Evolutionary conservation across 2,329 filamentous ascomycete genomes (phyloP).

Genomic region (Ophiognomonia clavigignenti-juglandacearum): DNA sequence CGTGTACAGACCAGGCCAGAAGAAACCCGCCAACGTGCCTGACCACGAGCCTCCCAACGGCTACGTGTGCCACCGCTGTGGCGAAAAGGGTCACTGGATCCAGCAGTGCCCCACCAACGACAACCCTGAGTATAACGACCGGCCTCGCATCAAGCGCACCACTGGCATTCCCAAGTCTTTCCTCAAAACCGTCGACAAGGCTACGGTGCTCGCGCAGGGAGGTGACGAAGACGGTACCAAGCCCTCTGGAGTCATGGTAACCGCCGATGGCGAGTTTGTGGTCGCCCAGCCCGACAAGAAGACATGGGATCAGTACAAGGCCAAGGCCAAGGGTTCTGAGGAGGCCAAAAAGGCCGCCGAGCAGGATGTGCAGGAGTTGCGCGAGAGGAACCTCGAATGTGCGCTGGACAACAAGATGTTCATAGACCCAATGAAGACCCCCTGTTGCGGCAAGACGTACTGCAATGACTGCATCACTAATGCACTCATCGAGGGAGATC

Average conservation of each 20-base stretch:
- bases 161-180: slow-evolving; percentile 96
- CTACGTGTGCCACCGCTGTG: slow-evolving; percentile 94
- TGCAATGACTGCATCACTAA: slow-evolving; percentile 99
- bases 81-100: slow-evolving; percentile 99
- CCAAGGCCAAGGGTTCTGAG: slow-evolving; percentile 82
- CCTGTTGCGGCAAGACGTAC: slow-evolving; percentile 96
- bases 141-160: slow-evolving; percentile 88
- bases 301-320: slow-evolving; percentile 95
- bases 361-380: slow-evolving; percentile 78
- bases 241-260: slow-evolving; percentile 91
- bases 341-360: slow-evolving; percentile 74
- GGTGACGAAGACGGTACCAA: slow-evolving; percentile 75
- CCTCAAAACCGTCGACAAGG: slow-evolving; percentile 92
- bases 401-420: slow-evolving; percentile 97
- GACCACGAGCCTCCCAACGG: slow-evolving; percentile 90
- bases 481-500: slow-evolving; percentile 96
- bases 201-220: slow-evolving; percentile 66
- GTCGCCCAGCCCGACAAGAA: slow-evolving; percentile 93
- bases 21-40: slow-evolving; percentile 71
- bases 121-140: slow-evolving; percentile 91
- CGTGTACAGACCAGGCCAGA: slow-evolving; percentile 56
- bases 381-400: slow-evolving; percentile 86
- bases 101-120: slow-evolving; percentile 98
- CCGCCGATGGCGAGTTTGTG: slow-evolving; percentile 95
- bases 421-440: slow-evolving; percentile 97